These are phyloP conservation scores for Pulicaria dysenterica DNA, from an alignment of 129 eudicot species.

Conservation along the genomic window DNA sequence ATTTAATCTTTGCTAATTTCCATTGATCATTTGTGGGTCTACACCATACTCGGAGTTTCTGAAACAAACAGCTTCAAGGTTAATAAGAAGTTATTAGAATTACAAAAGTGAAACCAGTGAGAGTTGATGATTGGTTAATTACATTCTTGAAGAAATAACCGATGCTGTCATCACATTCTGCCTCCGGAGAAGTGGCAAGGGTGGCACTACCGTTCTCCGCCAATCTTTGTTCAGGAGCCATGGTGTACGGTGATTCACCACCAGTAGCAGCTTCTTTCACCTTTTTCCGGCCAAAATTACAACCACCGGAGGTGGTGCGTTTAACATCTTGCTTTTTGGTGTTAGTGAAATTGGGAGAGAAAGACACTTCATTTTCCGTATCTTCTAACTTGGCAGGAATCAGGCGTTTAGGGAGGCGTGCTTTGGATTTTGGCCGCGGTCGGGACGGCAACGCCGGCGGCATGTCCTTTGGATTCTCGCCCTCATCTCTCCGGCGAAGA, in stretches of 20 bases:
- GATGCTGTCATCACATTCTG: conserved; percentile 63
- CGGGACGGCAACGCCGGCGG: conserved; percentile 88
- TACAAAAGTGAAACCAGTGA: not conserved
- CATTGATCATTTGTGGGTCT: conserved; percentile 57
- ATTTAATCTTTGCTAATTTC: conserved; percentile 74
- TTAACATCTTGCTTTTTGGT: conserved; percentile 17
- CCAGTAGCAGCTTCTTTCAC: conserved; percentile 35
- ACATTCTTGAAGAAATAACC: conserved; percentile 79
- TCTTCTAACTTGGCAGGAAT: conserved; percentile 47
- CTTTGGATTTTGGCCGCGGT: conserved; percentile 75
- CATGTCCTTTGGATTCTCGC: conserved; percentile 57
- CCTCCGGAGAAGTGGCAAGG: conserved; percentile 31
- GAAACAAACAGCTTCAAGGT: conserved; percentile 32
- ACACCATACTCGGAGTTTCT: conserved; percentile 95
- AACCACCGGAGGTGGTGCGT: conserved; percentile 11
- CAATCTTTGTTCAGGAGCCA: conserved; percentile 16
- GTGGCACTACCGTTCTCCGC: conserved; percentile 30
- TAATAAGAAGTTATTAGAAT: not conserved
- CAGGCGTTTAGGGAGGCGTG: conserved; percentile 69
- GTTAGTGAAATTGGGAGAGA: conserved; percentile 13
- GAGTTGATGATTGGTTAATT: no score
- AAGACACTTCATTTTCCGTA: conserved; percentile 28
- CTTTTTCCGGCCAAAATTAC: conserved; percentile 56
- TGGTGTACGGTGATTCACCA: conserved; percentile 56
- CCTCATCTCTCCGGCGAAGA: conserved; percentile 63